A percentile compares a stretch with the other conserved stretches of the same genome.
phyloP scores from a whole-genome alignment of 2,329 filamentous ascomycete genomes.

The Nemania serpens region DNA sequence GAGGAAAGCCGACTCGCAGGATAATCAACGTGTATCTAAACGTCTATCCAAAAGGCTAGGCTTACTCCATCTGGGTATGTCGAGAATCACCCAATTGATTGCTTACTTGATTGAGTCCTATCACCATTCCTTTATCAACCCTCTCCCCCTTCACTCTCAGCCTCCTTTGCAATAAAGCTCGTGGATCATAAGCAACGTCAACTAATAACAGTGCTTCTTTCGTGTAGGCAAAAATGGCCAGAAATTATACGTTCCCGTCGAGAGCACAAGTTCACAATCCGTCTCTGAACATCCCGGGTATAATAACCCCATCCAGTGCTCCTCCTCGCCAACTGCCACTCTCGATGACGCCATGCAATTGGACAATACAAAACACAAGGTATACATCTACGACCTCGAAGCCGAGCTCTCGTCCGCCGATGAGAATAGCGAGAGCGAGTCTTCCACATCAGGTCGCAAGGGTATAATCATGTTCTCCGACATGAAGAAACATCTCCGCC shows the following conservation, averaged over 20 bases:
- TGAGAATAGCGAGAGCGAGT: conserved; percentile 21
- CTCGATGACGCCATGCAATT: conserved; percentile 70
- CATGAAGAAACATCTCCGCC: conserved; percentile 78
- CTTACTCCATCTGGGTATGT: conserved; percentile 77
- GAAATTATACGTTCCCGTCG: conserved; percentile 69
- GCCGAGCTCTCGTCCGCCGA: conserved; percentile 70
- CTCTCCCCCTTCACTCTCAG: conserved; percentile 14
- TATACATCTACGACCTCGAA: conserved; percentile 91
- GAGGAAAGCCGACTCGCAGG: conserved; percentile 63
- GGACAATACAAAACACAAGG: conserved; percentile 83
- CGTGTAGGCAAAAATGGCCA: conserved; percentile 62
- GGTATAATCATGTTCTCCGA: conserved; percentile 81
- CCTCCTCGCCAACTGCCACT: conserved; percentile 21
- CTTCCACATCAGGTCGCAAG: conserved; percentile 54
- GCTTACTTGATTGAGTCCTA: background rate
- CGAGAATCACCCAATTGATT: background rate
- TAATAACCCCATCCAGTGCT: conserved; percentile 22
- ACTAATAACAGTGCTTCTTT: conserved; percentile 33
- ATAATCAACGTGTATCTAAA: conserved; percentile 80
- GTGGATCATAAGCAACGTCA: conserved; percentile 33
- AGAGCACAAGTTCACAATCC: conserved; percentile 47
- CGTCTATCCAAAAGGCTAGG: conserved; percentile 85
- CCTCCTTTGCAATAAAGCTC: too few relatives aligned
- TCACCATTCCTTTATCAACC: conserved; percentile 18
- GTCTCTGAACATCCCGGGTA: conserved; percentile 21